Evolutionary conservation across 495 filamentous ascomycete species (phyloP).

Genomic region (Lophiotrema nucula): DNA sequence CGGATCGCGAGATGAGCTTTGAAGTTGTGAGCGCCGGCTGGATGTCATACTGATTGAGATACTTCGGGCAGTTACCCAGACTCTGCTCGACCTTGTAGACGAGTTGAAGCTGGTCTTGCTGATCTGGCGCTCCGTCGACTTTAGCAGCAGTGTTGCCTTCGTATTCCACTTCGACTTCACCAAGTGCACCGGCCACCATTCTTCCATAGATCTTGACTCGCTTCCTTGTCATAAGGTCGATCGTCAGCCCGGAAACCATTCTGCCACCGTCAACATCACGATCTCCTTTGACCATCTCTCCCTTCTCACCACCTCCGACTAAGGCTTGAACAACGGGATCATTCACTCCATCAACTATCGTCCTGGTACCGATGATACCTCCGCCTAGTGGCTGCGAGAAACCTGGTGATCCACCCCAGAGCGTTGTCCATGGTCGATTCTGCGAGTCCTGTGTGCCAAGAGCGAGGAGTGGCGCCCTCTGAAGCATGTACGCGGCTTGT

Average conservation of each 20-base stretch:
- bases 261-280: no score
- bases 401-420: conserved; percentile 70
- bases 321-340: conserved; percentile 66
- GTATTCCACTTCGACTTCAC: conserved; percentile 32
- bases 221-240: conserved; percentile 64
- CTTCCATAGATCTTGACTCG: conserved; percentile 67
- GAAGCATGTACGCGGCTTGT: conserved; percentile 54
- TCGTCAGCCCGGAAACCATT: conserved; percentile 61
- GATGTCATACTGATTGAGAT: conserved; percentile 71
- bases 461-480: conserved; percentile 61
- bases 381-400: conserved; percentile 60
- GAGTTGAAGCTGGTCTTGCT: conserved; percentile 59
- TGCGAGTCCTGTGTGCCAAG: conserved; percentile 65
- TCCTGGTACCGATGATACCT: conserved; percentile 58
- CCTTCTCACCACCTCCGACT: conserved; percentile 44
- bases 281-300: conserved; percentile 43
- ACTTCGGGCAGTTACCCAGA: conserved; percentile 79
- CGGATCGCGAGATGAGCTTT: conserved; percentile 49
- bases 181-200: conserved; percentile 58
- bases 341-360: conserved; percentile 54
- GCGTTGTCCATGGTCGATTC: conserved; percentile 67
- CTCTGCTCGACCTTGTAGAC: conserved; percentile 65
- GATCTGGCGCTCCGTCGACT: conserved; percentile 33
- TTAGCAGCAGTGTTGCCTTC: conserved; percentile 29
- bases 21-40: conserved; percentile 53